These are phyloP conservation scores for Colletotrichum chrysophilum DNA, from an alignment of 2,329 filamentous ascomycete species.

Conservation along the genomic window DNA sequence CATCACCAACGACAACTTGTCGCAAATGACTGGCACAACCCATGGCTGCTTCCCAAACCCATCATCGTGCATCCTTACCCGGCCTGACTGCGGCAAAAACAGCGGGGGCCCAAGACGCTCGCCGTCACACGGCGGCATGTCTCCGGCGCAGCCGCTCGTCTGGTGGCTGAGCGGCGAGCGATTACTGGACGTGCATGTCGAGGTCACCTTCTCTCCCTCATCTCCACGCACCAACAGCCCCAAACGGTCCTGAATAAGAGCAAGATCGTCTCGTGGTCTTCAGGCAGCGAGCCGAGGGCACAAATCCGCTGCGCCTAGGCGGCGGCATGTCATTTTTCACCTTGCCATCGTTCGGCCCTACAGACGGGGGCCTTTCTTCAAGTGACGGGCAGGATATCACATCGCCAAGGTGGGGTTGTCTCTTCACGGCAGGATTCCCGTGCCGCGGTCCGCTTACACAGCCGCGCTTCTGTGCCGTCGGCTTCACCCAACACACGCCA, in stretches of 20 bases:
- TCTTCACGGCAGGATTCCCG: background rate
- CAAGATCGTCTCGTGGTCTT: background rate
- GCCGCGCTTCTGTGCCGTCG: background rate
- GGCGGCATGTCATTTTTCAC: background rate
- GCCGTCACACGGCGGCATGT: background rate
- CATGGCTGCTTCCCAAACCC: background rate
- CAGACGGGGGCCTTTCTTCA: background rate
- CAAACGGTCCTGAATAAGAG: background rate
- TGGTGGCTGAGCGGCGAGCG: conserved; percentile 9
- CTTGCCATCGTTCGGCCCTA: background rate
- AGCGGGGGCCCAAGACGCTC: background rate
- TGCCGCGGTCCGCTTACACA: background rate
- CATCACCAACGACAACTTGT: background rate
- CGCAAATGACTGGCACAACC: background rate
- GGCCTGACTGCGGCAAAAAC: conserved; percentile 1
- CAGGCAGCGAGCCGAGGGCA: background rate
- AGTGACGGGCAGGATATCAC: background rate
- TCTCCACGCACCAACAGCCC: background rate
- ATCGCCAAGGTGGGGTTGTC: background rate
- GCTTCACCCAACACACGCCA: background rate
- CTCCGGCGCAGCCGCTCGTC: background rate
- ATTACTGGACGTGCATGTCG: background rate
- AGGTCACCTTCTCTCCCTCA: background rate
- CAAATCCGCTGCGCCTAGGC: background rate
- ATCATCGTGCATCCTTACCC: background rate